phyloP scores from a whole-genome alignment of 1,284 basidiomycete genomes.

The Ustilago vetiveriae region DNA sequence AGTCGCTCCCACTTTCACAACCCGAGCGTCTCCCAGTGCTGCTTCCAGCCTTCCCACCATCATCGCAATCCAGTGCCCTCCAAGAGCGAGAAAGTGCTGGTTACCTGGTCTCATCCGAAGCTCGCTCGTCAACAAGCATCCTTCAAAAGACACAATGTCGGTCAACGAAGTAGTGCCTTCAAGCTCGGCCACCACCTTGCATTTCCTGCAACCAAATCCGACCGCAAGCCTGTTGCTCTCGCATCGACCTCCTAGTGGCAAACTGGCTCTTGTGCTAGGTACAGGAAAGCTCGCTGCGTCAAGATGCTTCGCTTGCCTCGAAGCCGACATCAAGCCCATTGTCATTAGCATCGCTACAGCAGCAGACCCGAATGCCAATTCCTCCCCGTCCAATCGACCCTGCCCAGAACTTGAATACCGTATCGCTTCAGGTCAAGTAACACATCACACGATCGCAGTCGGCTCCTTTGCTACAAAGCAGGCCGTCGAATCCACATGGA shows the following conservation, averaged over 20 bases:
- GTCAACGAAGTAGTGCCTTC: background rate
- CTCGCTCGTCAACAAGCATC: no score
- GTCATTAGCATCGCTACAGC: constrained; percentile 69
- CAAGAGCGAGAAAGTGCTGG: no score
- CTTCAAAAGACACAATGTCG: no score
- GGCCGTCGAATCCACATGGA: constrained; percentile 11
- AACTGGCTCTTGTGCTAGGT: constrained; percentile 75
- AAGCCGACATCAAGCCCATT: constrained; percentile 80
- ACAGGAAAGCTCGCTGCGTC: constrained; percentile 80
- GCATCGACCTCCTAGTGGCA: constrained; percentile 37
- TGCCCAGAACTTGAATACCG: constrained; percentile 73
- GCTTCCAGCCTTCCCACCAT: no score
- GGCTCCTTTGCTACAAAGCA: constrained; percentile 6
- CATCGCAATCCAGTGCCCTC: no score
- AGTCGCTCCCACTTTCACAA: no score
- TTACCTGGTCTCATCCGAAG: no score
- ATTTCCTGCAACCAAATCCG: constrained; percentile 31
- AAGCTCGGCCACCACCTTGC: constrained; percentile 5
- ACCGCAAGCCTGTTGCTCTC: constrained; percentile 49
- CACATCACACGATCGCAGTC: constrained; percentile 65
- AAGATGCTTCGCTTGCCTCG: constrained; percentile 81
- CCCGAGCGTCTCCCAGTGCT: no score
- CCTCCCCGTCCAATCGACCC: constrained; percentile 50
- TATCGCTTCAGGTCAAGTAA: constrained; percentile 71
- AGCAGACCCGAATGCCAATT: background rate